Conservation (phyloP, 1,284 basidiomycete species). For the Boletus smithii region DNA sequence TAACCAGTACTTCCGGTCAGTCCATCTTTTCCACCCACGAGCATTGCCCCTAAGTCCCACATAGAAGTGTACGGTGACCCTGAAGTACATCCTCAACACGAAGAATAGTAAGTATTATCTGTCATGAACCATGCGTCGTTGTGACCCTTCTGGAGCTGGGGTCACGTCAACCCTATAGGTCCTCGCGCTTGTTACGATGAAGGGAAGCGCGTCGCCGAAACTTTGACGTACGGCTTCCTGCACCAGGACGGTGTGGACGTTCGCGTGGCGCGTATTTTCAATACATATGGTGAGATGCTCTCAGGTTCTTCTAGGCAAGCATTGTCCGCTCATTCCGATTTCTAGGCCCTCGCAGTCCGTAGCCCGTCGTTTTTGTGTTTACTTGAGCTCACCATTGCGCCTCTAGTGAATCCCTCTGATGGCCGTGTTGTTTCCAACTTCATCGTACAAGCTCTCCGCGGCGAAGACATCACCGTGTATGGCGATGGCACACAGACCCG, state of each 20-base stretch:
- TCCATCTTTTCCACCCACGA: conserved; percentile 1
- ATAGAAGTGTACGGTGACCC: conserved; percentile 96
- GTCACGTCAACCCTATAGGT: conserved; percentile 96
- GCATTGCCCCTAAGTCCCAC: conserved; percentile 11
- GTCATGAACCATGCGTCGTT: conserved; percentile 4
- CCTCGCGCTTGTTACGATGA: conserved; percentile 98
- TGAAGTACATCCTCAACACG: conserved; percentile 92
- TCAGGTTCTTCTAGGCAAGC: background rate
- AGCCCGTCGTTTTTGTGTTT: background rate
- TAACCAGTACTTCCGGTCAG: conserved; percentile 87
- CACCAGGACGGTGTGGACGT: conserved; percentile 94
- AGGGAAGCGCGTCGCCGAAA: conserved; percentile 94
- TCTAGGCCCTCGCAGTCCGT: conserved; percentile 49
- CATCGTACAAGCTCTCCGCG: conserved; percentile 93
- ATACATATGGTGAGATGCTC: conserved; percentile 65
- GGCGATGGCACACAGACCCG: conserved; percentile 95
- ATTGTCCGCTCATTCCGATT: background rate
- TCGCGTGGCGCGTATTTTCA: conserved; percentile 94
- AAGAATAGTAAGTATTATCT: conserved; percentile 74
- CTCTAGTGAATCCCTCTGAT: conserved; percentile 89
- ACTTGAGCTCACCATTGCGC: conserved; percentile 10
- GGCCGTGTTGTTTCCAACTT: conserved; percentile 98
- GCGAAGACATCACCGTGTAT: conserved; percentile 95
- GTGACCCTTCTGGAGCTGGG: conserved; percentile 64
- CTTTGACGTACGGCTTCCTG: conserved; percentile 91